A percentile compares a stretch with the other conserved stretches of the same genome.
phyloP scores from a whole-genome alignment of 2,329 filamentous ascomycete species.

The Pestalotiopsis sp. region DNA sequence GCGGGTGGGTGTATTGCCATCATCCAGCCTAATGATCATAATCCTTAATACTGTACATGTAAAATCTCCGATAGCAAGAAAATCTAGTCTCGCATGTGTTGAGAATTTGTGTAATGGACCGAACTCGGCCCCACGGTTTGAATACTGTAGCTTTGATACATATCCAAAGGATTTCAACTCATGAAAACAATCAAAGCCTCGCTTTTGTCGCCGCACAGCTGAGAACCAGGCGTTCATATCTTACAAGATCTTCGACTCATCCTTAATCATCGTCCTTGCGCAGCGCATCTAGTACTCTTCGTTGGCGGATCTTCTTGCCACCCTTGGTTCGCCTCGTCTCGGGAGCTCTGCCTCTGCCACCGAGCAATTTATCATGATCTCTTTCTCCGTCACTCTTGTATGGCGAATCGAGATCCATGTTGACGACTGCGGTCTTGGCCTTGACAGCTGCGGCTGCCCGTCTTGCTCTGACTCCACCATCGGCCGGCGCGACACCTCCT shows the following conservation, averaged over 20 bases:
- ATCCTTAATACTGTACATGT: no score
- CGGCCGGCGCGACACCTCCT: slow-evolving; percentile 38
- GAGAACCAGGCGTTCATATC: no score
- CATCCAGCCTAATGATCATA: no score
- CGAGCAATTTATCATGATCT: slow-evolving; percentile 4
- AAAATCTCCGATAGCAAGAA: no score
- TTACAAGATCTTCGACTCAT: background rate
- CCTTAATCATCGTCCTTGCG: slow-evolving; percentile 28
- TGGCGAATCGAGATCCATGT: slow-evolving; percentile 36
- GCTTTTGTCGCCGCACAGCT: background rate
- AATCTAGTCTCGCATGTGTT: background rate
- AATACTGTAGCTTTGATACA: background rate
- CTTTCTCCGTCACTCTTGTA: slow-evolving; percentile 40
- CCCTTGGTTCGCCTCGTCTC: slow-evolving; percentile 44
- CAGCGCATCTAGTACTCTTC: slow-evolving; percentile 38
- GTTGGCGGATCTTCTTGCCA: slow-evolving; percentile 35
- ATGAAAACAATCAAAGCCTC: background rate
- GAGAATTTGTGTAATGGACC: background rate
- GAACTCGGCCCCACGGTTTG: background rate
- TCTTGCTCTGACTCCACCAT: slow-evolving; percentile 48
- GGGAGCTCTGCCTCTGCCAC: slow-evolving; percentile 25
- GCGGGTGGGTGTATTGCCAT: no score
- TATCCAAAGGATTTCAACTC: background rate
- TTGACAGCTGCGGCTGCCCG: slow-evolving; percentile 25
- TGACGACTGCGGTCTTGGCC: slow-evolving; percentile 41